Base-by-base conservation (phyloP, 768 basidiomycete genomes). In the Wakefieldia striispora region DNA sequence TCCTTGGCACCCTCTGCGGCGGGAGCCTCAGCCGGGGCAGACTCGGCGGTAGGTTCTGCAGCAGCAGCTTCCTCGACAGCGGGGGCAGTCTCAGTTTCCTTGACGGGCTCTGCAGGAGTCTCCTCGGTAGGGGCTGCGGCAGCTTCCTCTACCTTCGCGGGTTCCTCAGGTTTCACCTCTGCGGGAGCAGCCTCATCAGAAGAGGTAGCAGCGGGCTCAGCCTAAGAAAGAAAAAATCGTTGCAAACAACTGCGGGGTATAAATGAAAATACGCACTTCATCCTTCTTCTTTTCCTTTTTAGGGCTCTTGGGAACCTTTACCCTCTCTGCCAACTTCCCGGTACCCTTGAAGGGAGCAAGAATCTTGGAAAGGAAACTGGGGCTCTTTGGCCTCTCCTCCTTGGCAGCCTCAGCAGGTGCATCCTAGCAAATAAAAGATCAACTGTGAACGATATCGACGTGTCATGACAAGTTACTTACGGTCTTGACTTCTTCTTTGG, bases 221-320 rank as follows among this genome's bases (percentile, higher is more conserved):
- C 42, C 70, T 70, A 21, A 14, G 33, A 33, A 36, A 40, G 45
- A 45, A 36, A 40, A 47, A 45, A 26, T 9, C n/a, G 34, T 45
- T 31, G 54, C n/a, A 3, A 47, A n/a, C 40, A 49, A 49, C 35
- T 35, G 40, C 8, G 14, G 6, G 33, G 14, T 26, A 9, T 6
- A 26, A 4, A 12, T 12, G 14, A 39, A 21, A 37, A 39, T n/a
- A 63, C 70, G 47, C 50, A 80, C 82, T 73, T 82, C 82, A 12
- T 86, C 82, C 74, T 87, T 86, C 77, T 87, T 88, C 75, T 88
- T 87, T 67, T 84, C 81, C 72, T 86, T 87, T 78, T 87, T 88
- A 31, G 84, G 82, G 69, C 82, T 86, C 81, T 81, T 89, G 64
- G 84, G 79, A 62, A 75, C 76, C 55, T 71, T 77, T 68, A 77